Evolutionary conservation across 139 green algal species (phyloP).

Genomic region (Pseudopediastrum boryanum): DNA sequence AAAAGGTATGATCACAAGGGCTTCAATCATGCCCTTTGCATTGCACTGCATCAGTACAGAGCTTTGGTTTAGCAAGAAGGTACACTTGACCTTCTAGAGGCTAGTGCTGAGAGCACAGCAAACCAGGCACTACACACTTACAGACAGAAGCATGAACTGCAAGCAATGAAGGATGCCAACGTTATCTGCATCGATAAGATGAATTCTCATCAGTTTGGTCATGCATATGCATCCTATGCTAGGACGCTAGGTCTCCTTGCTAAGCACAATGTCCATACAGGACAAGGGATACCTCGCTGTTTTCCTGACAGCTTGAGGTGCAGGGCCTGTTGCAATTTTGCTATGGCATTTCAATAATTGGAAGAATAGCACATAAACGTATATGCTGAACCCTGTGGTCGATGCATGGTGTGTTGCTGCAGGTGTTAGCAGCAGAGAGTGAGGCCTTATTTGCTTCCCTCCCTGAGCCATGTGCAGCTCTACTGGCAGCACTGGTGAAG

Average conservation of each 20-base stretch:
- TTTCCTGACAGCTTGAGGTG: neutral
- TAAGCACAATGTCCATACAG: neutral
- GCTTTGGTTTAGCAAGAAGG: neutral
- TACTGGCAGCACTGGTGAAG: constrained; percentile 46
- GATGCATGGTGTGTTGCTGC: neutral
- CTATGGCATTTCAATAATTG: no score
- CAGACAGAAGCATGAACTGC: neutral
- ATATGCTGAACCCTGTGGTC: no score
- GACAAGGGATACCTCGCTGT: neutral
- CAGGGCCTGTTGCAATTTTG: neutral
- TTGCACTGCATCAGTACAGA: neutral
- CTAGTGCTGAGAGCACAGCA: neutral
- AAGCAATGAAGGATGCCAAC: neutral
- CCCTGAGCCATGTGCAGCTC: constrained; percentile 56
- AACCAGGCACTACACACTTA: neutral
- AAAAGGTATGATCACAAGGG: constrained; percentile 35
- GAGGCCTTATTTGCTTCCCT: constrained; percentile 60
- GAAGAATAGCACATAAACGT: no score
- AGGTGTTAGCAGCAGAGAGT: constrained; percentile 73
- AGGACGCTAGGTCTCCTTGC: neutral
- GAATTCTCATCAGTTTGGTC: no score
- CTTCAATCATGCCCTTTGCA: neutral
- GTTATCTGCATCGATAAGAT: no score
- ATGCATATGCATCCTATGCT: neutral
- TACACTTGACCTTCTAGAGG: neutral